Evolutionary conservation across 139 green algal species (phyloP).

Genomic region (Dunaliella sp.): DNA sequence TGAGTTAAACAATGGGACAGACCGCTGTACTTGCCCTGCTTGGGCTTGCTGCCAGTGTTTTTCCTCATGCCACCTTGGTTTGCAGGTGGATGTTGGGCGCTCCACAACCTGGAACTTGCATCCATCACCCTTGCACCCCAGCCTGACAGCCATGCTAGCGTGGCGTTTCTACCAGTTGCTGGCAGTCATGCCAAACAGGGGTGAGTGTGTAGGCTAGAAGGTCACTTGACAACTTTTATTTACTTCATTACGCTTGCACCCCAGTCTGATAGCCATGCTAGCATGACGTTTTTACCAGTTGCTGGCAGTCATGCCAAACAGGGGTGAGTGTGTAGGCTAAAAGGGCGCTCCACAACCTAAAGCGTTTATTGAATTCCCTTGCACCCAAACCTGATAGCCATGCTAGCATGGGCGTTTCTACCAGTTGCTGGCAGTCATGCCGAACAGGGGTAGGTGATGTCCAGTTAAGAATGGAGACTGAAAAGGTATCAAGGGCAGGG

Average conservation of each 20-base stretch:
- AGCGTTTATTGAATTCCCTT: conserved; percentile 14
- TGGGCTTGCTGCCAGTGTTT: too few species aligned
- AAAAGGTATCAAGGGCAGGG: too few species aligned
- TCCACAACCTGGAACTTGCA: background rate
- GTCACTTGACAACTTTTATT: too few species aligned
- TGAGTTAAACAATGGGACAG: too few species aligned
- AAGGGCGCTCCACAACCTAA: too few species aligned
- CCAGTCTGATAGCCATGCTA: conserved; percentile 49
- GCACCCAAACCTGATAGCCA: conserved; percentile 54
- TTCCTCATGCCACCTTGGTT: too few species aligned
- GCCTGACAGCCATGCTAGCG: conserved; percentile 45
- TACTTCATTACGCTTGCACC: conserved; percentile 43
- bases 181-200: conserved; percentile 61
- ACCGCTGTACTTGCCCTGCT: too few species aligned
- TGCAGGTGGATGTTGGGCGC: background rate
- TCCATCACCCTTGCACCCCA: conserved; percentile 46
- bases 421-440: conserved; percentile 75
- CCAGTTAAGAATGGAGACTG: too few species aligned
- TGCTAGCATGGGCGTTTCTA: conserved; percentile 67
- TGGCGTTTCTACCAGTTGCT: conserved; percentile 81
- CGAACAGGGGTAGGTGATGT: conserved; percentile 50
- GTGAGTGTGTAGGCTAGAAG: too few species aligned
- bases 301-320: conserved; percentile 65
- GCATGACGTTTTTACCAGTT: conserved; percentile 75
- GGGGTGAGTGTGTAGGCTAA: too few species aligned